Conservation (phyloP, 371 early-diverging fungal species). For the Mucor circinelloides region DNA sequence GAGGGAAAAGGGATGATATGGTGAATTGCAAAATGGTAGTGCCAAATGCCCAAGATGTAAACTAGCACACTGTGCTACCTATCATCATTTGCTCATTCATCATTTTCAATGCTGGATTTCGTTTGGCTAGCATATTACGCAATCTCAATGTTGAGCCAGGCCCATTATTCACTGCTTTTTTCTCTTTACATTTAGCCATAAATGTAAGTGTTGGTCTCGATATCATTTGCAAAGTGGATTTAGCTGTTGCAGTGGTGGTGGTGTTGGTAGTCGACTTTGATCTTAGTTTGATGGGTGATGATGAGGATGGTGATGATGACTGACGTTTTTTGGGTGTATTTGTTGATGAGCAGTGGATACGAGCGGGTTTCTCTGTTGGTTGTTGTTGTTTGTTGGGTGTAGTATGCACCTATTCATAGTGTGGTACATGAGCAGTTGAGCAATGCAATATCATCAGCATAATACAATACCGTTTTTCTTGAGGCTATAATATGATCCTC, state of each 20-base stretch:
- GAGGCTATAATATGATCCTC: slow-evolving; percentile 11
- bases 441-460: neutral
- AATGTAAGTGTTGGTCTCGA: slow-evolving; percentile 8
- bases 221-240: slow-evolving; percentile 1
- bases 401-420: neutral
- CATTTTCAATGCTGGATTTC: slow-evolving; percentile 15
- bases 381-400: neutral
- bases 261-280: neutral
- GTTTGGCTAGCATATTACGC: slow-evolving; percentile 46
- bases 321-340: neutral
- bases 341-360: neutral
- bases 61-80: neutral
- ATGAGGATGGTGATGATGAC: neutral
- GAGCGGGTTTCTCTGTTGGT: neutral
- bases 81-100: neutral
- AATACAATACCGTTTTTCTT: neutral
- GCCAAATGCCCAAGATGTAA: neutral
- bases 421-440: neutral
- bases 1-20: neutral
- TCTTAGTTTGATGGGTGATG: neutral
- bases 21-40: neutral
- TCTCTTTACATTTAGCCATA: slow-evolving; percentile 19
- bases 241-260: slow-evolving; percentile 15
- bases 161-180: slow-evolving; percentile 5
- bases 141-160: slow-evolving; percentile 50